A percentile compares a stretch with the other conserved stretches of the same genome.
phyloP scores from a whole-genome alignment of 2,329 filamentous ascomycete genomes.

The Fusarium stilboides region DNA sequence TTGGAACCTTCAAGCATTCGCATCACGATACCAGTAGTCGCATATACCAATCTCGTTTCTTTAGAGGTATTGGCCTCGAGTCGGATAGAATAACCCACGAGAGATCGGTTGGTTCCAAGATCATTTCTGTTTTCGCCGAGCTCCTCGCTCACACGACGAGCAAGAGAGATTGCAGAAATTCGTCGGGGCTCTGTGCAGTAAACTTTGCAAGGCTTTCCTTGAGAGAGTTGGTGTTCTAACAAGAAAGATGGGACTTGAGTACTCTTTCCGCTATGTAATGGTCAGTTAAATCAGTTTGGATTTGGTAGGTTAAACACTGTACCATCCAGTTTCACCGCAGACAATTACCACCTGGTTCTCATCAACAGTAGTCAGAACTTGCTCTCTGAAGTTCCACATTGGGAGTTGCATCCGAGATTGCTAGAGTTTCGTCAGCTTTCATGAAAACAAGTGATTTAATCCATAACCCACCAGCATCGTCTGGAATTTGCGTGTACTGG shows the following conservation, averaged over 20 bases:
- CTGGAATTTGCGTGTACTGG: conserved; percentile 74
- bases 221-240: conserved; percentile 87
- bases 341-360: conserved; percentile 90
- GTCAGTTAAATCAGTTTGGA: conserved; percentile 41
- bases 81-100: conserved; percentile 95
- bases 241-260: conserved; percentile 97
- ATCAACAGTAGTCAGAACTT: conserved; percentile 84
- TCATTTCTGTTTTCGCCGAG: conserved; percentile 88
- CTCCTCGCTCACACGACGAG: conserved; percentile 93
- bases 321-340: conserved; percentile 95
- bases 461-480: conserved; percentile 76
- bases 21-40: conserved; percentile 94
- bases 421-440: conserved; percentile 47
- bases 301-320: conserved; percentile 40
- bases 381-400: conserved; percentile 87
- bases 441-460: neutral
- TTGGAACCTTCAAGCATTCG: conserved; percentile 94
- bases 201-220: conserved; percentile 88
- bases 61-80: conserved; percentile 88
- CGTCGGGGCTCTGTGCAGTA: conserved; percentile 96
- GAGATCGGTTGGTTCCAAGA: conserved; percentile 83
- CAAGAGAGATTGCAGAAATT: conserved; percentile 96
- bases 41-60: conserved; percentile 89
- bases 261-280: conserved; percentile 80
- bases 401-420: conserved; percentile 84